phyloP scores from a whole-genome alignment of 2,329 filamentous ascomycete genomes.

The Hypoxylon sp. region DNA sequence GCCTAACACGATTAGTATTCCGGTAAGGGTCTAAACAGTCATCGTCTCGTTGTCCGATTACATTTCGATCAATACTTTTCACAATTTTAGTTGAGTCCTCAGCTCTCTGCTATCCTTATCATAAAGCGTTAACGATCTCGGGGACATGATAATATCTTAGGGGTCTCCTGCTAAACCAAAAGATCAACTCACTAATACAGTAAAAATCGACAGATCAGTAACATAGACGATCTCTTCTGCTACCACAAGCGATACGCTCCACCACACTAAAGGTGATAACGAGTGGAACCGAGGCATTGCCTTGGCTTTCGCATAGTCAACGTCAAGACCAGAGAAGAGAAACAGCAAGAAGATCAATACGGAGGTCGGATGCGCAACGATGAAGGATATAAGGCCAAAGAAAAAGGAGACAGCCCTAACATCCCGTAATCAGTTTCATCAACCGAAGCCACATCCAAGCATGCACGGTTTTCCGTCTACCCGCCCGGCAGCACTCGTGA shows the following conservation, averaged over 20 bases:
- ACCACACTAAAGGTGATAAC: constrained; percentile 28
- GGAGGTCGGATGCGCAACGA: not conserved
- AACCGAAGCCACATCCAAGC: constrained; percentile 6
- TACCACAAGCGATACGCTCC: constrained; percentile 31
- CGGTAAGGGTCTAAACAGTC: not conserved
- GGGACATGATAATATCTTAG: not conserved
- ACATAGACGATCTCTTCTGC: constrained; percentile 49
- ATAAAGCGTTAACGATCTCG: too few relatives aligned
- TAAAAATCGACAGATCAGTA: constrained; percentile 50
- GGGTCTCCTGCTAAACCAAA: not conserved
- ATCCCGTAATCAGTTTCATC: not conserved
- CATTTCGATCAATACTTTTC: not conserved
- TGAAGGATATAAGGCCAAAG: constrained; percentile 2
- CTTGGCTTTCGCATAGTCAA: constrained; percentile 2
- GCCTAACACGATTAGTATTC: constrained; percentile 53
- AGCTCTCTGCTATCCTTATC: not conserved
- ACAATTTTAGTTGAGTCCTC: not conserved
- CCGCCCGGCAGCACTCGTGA: constrained; percentile 5
- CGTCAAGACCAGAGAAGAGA: not conserved
- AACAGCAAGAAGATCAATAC: not conserved
- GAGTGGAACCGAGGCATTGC: constrained; percentile 24
- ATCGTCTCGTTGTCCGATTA: not conserved
- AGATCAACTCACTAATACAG: constrained; percentile 45
- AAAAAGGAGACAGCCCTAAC: not conserved
- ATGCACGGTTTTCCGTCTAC: constrained; percentile 4